Evolutionary conservation across 805 yeast species (phyloP).

Genomic region (Suhomyces prunicola): DNA sequence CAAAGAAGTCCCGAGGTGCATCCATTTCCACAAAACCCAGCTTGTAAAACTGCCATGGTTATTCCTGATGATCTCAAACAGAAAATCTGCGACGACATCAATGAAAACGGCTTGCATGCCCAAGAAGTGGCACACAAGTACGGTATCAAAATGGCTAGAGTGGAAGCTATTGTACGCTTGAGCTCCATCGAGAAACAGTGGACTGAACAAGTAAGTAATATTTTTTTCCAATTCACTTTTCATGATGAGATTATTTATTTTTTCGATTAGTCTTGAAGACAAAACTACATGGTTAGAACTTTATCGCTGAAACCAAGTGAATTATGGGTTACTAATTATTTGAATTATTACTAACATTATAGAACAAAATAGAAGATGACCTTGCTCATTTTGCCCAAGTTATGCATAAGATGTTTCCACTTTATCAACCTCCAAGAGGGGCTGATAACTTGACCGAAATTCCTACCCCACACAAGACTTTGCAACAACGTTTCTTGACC

Average conservation of each 20-base stretch:
- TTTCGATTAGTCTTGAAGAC: conserved; percentile 85
- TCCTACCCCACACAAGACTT: conserved; percentile 82
- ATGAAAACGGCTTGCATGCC: conserved; percentile 49
- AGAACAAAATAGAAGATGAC: conserved; percentile 35
- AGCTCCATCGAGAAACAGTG: conserved; percentile 61
- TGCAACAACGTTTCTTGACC: conserved; percentile 77
- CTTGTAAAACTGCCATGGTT: conserved; percentile 63
- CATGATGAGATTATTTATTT: conserved; percentile 45
- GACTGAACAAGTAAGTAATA: conserved; percentile 57
- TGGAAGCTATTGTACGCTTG: conserved; percentile 82
- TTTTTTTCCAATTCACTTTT: neutral
- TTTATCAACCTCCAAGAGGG: conserved; percentile 41
- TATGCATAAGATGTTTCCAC: conserved; percentile 80
- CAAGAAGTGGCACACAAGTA: conserved; percentile 76
- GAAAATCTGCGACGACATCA: conserved; percentile 56
- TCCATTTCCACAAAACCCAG: conserved; percentile 80
- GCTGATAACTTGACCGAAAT: conserved; percentile 89
- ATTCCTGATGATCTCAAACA: conserved; percentile 58
- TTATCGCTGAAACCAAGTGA: conserved; percentile 16
- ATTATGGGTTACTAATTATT: neutral
- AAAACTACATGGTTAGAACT: conserved; percentile 48
- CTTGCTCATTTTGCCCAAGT: conserved; percentile 55
- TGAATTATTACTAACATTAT: conserved; percentile 8
- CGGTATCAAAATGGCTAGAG: conserved; percentile 78
- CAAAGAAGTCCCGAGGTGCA: conserved; percentile 39